Base-by-base conservation (phyloP, 2,329 filamentous ascomycete species). In the Paramyrothecium sp. region DNA sequence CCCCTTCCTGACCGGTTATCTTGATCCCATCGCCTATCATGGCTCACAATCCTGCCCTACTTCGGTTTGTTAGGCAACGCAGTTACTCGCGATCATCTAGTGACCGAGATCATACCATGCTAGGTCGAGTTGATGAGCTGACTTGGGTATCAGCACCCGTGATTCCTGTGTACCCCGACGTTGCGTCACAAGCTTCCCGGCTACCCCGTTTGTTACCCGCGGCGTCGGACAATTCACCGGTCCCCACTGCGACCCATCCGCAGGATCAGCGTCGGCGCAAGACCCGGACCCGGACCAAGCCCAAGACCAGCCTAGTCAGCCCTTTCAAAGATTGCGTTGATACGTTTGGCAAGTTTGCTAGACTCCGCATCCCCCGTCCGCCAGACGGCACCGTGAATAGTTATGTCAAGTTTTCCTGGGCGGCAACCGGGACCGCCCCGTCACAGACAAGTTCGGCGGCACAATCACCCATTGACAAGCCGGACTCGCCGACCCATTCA, bases 401-500 rank as follows among this genome's bases (percentile, higher is more conserved):
- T 2, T 75, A 75, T 58, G 67, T 75, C 56, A 75, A 75, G 55
- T 73, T 75, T 51, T 65, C 69, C 53, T 75, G 72, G 72, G 67
- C 69, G 17, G 60, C 57, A 53, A 64, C 59, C 59, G 16, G 16
- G 33, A 10, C 33, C 33, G 33, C 33, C 8, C 10, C 53, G 53
- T 56, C 22, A 22, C 51, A 17, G 34, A 22, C 33, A 49, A 54
- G 17, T 23, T 55, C 20, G 33, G 33, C 16, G 16, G 33, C 33
- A 8, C 33, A 38, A 8, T 38, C 33, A 16, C 33, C 33, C 10
- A 38, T 38, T 16, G 16, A 38, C 33, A 38, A 38, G 33, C 33
- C 33, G 10, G 33, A 38, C 33, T 38, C 33, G 33, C 33, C 33
- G 33, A 38, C 33, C 16, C n/a, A n/a, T n/a, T n/a, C n/a, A 8